Evolutionary conservation across 352 stramenopile species (phyloP).

Genomic region (Pythium phragmiticola): DNA sequence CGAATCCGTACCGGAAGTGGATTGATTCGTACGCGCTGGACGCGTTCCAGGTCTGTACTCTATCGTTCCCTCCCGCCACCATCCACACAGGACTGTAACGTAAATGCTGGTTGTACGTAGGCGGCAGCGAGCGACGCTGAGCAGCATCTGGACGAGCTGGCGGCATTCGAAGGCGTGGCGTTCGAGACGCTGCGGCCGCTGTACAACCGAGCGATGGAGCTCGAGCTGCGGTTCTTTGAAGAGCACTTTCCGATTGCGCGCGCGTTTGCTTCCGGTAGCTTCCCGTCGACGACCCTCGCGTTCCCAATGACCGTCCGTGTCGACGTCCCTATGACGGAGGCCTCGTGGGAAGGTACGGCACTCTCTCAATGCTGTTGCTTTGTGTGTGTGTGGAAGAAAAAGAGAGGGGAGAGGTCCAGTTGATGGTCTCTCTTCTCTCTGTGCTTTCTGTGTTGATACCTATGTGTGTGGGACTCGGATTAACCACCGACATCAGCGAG

Average conservation of each 20-base stretch:
- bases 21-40: constrained; percentile 45
- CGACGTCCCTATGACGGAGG: background rate
- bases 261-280: constrained; percentile 4
- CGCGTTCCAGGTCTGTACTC: constrained; percentile 34
- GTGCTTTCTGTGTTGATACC: background rate
- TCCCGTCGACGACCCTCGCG: background rate
- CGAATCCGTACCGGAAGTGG: constrained; percentile 45
- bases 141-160: constrained; percentile 37
- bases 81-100: too few species aligned
- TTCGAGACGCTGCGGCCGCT: constrained; percentile 33
- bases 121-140: constrained; percentile 30
- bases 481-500: constrained; percentile 47
- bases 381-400: background rate
- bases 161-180: constrained; percentile 22
- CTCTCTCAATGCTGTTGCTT: background rate
- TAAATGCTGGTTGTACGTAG: background rate
- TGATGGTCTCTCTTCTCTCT: background rate
- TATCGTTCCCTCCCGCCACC: background rate
- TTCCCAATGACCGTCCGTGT: constrained; percentile 13
- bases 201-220: constrained; percentile 53
- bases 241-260: constrained; percentile 36
- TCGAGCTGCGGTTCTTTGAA: constrained; percentile 60
- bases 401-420: background rate
- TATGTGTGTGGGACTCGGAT: constrained; percentile 12
- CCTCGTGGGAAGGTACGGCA: constrained; percentile 19